phyloP scores from a whole-genome alignment of 2,329 filamentous ascomycete genomes.

The Corynespora cassiicola region DNA sequence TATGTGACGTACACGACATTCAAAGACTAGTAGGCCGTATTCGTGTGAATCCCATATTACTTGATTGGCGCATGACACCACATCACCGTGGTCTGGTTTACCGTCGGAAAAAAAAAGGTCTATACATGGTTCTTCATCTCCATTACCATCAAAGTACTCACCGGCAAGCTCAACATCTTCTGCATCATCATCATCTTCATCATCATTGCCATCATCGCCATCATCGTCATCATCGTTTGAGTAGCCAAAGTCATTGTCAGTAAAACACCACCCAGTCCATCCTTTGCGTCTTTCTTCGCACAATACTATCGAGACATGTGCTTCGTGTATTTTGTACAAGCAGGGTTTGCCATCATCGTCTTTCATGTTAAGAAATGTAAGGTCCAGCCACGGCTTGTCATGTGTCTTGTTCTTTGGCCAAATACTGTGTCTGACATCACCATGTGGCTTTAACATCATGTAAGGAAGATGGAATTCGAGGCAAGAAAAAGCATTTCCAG shows the following conservation, averaged over 20 bases:
- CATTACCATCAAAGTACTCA: too few species aligned
- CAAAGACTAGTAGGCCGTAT: conserved; percentile 5
- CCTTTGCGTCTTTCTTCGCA: conserved; percentile 9
- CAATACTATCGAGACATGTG: conserved; percentile 6
- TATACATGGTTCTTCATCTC: too few species aligned
- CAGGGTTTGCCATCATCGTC: background rate
- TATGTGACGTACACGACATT: conserved; percentile 1
- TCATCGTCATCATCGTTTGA: background rate
- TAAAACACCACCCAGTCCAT: conserved; percentile 13
- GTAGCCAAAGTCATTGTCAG: conserved; percentile 3
- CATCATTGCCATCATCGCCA: conserved; percentile 1
- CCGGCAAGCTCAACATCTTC: background rate
- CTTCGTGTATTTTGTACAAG: conserved; percentile 4
- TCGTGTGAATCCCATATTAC: conserved; percentile 9
- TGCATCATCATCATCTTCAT: conserved; percentile 5
- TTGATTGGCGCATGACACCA: background rate
- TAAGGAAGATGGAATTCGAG: conserved; percentile 15
- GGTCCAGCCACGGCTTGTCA: conserved; percentile 1
- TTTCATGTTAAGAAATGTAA: conserved; percentile 4
- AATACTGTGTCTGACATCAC: background rate
- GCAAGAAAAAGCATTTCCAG: conserved; percentile 6
- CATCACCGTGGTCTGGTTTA: too few species aligned
- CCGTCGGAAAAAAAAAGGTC: conserved; percentile 8
- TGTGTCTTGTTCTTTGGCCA: too few species aligned
- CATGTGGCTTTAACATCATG: conserved; percentile 2